A percentile compares a stretch with the other conserved stretches of the same genome.
phyloP scores from a whole-genome alignment of 176 grass and related monocot species.

The Carex pumila region DNA sequence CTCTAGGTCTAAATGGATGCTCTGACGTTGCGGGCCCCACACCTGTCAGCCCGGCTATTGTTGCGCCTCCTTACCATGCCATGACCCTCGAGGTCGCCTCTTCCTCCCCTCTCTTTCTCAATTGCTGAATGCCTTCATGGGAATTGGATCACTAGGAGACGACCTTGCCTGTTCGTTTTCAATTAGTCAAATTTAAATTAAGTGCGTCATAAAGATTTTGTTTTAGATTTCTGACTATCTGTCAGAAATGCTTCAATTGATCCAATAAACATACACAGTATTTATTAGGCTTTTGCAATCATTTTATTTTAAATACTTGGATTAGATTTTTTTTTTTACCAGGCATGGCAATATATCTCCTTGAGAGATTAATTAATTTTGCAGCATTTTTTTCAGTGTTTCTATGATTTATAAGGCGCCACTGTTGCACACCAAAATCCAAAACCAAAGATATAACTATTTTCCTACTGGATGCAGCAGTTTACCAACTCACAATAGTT shows the following conservation, averaged over 20 bases:
- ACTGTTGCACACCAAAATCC: neutral
- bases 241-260: neutral
- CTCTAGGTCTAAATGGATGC: neutral
- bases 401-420: neutral
- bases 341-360: neutral
- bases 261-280: neutral
- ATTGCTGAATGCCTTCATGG: neutral
- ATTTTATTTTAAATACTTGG: neutral
- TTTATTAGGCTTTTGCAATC: neutral
- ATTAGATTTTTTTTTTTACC: neutral
- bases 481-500: neutral
- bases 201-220: neutral
- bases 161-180: neutral
- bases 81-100: slow-evolving; percentile 2
- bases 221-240: neutral
- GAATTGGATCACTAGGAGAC: neutral
- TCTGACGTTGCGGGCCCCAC: neutral
- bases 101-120: neutral
- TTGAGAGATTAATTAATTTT: neutral
- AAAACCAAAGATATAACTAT: neutral
- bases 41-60: neutral
- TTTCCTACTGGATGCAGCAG: neutral
- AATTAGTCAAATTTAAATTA: neutral
- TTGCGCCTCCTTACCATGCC: slow-evolving; percentile 7
- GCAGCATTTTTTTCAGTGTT: neutral